Conservation (phyloP, 1,139 yeast genomes). For the Geotrichum klebahnii region DNA sequence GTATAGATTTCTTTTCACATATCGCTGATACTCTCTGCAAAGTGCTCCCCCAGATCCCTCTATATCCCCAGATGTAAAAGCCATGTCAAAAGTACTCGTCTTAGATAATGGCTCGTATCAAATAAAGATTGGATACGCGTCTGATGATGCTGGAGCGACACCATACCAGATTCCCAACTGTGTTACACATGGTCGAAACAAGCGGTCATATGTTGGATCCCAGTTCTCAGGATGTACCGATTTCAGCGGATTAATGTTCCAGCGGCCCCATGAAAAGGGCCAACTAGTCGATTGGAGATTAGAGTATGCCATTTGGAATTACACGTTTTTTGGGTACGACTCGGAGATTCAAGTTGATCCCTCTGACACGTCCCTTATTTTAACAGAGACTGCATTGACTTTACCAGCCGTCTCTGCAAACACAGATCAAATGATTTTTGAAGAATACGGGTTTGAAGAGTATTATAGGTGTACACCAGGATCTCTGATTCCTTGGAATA, state of each 20-base stretch:
- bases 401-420: constrained; percentile 78
- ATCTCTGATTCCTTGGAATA: constrained; percentile 67
- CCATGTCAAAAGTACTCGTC: constrained; percentile 39
- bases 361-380: constrained; percentile 48
- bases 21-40: background rate
- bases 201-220: constrained; percentile 65
- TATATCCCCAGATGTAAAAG: background rate
- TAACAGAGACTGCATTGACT: constrained; percentile 78
- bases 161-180: constrained; percentile 65
- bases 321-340: constrained; percentile 49
- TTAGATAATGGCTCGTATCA: constrained; percentile 87
- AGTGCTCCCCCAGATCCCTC: background rate
- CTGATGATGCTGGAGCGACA: constrained; percentile 29
- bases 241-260: constrained; percentile 67
- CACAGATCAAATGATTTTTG: constrained; percentile 89
- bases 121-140: constrained; percentile 66
- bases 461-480: constrained; percentile 63
- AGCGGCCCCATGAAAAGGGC: constrained; percentile 81
- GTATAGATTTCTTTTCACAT: background rate
- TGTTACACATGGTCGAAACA: constrained; percentile 70
- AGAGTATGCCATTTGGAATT: constrained; percentile 92
- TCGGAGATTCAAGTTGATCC: constrained; percentile 43
- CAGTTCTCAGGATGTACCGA: constrained; percentile 62
- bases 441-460: constrained; percentile 78
- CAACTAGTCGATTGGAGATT: constrained; percentile 89